phyloP scores from a whole-genome alignment of 345 rosid species.

The Noccaea bulbosa region DNA sequence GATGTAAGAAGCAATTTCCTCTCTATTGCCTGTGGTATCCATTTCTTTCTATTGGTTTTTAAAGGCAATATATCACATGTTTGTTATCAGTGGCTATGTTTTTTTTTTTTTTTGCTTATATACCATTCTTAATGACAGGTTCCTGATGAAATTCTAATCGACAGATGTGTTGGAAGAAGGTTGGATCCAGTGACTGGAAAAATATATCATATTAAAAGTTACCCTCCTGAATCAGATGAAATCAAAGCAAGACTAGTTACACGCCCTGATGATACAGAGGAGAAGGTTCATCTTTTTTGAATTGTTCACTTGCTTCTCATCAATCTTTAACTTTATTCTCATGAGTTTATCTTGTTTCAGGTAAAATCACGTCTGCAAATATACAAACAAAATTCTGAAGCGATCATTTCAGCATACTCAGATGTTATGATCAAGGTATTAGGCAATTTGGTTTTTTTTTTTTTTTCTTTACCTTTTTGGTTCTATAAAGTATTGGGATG shows the following conservation, averaged over 20 bases:
- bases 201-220: conserved; percentile 72
- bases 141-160: conserved; percentile 88
- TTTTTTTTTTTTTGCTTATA: conserved; percentile 37
- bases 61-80: neutral
- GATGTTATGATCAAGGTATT: conserved; percentile 67
- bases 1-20: conserved; percentile 56
- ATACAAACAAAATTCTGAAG: conserved; percentile 77
- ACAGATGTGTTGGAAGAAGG: conserved; percentile 92
- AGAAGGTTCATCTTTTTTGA: conserved; percentile 53
- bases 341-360: conserved; percentile 41
- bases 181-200: conserved; percentile 76
- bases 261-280: conserved; percentile 91
- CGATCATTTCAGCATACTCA: conserved; percentile 63
- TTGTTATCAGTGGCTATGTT: conserved; percentile 12
- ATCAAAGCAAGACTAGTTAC: conserved; percentile 77
- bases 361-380: conserved; percentile 77
- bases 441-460: conserved; percentile 3
- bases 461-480: neutral
- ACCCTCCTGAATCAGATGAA: conserved; percentile 76
- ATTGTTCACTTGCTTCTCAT: neutral
- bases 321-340: conserved; percentile 15
- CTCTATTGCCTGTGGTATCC: conserved; percentile 10
- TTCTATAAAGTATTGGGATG: neutral
- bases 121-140: conserved; percentile 64
- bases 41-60: neutral